Percentiles rank a stretch among this genome's conserved stretches.
phyloP scores from a whole-genome alignment of 768 basidiomycete genomes.

The Lepiota brunneoincarnata region DNA sequence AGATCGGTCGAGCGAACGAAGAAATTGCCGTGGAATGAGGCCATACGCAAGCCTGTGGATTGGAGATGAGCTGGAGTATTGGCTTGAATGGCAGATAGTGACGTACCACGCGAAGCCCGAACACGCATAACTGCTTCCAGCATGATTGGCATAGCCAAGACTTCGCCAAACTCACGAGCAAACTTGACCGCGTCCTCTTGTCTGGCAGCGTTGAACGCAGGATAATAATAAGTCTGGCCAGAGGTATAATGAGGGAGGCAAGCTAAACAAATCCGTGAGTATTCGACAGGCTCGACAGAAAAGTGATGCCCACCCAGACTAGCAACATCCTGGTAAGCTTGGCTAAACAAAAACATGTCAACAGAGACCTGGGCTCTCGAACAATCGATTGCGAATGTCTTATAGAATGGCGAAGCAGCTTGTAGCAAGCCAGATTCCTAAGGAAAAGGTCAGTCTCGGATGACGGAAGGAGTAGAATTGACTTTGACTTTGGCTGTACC shows the following conservation, averaged over 20 bases:
- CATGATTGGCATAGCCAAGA: slow-evolving; percentile 91
- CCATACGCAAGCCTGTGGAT: slow-evolving; percentile 81
- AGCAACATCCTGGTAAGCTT: slow-evolving; percentile 93
- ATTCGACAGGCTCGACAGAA: not conserved
- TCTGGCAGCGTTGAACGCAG: slow-evolving; percentile 92
- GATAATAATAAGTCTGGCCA: slow-evolving; percentile 97
- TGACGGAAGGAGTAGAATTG: not conserved
- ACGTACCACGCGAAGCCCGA: slow-evolving; percentile 87
- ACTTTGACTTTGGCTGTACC: slow-evolving; percentile 81
- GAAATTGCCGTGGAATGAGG: slow-evolving; percentile 98
- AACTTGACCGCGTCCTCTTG: slow-evolving; percentile 98
- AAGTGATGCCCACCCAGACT: slow-evolving; percentile 62
- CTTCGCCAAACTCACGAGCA: slow-evolving; percentile 94
- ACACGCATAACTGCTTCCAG: slow-evolving; percentile 97
- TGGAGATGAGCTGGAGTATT: not conserved
- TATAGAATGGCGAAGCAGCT: slow-evolving; percentile 94
- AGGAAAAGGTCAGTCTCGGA: not conserved
- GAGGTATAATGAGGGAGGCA: slow-evolving; percentile 96
- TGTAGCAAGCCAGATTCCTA: slow-evolving; percentile 91
- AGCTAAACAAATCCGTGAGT: slow-evolving; percentile 41
- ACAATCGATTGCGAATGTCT: slow-evolving; percentile 98
- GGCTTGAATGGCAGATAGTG: not conserved
- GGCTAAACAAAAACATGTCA: slow-evolving; percentile 98
- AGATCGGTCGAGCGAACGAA: slow-evolving; percentile 97
- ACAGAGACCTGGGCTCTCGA: slow-evolving; percentile 96